phyloP scores from a whole-genome alignment of 331 rosid genomes.

The Acacia pycnantha region DNA sequence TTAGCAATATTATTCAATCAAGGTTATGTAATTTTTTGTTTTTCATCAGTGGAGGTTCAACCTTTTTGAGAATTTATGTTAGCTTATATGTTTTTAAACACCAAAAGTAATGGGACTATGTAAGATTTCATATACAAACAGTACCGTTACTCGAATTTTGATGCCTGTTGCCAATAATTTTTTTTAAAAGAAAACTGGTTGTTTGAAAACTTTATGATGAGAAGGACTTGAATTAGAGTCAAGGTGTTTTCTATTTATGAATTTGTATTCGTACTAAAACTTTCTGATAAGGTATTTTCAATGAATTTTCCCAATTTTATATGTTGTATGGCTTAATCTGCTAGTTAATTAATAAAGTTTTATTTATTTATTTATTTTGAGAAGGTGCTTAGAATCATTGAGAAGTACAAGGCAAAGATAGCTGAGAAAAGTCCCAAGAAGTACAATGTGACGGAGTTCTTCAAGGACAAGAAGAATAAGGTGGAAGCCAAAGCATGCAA shows the following conservation, averaged over 20 bases:
- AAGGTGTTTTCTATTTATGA: no score
- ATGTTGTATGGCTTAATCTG: background rate
- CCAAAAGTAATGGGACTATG: background rate
- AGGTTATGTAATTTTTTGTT: background rate
- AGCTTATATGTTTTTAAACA: background rate
- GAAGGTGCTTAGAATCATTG: conserved; percentile 9
- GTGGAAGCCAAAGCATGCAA: conserved; percentile 36
- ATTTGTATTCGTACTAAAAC: no score
- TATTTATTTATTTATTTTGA: no score
- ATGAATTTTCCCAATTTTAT: no score
- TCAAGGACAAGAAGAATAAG: conserved; percentile 32
- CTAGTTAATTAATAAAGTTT: background rate
- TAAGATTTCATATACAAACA: no score
- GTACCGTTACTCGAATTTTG: no score
- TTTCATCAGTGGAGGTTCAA: background rate
- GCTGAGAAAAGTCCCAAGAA: conserved; percentile 20
- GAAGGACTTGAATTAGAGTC: no score
- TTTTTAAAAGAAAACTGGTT: no score
- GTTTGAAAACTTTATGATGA: no score
- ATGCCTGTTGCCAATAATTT: no score
- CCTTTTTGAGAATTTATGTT: no score
- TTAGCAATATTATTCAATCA: background rate
- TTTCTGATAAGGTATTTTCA: no score
- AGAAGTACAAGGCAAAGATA: conserved; percentile 8
- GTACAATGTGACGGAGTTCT: conserved; percentile 39